phyloP scores from a whole-genome alignment of 805 yeast species.

The Candida silvicultrix region DNA sequence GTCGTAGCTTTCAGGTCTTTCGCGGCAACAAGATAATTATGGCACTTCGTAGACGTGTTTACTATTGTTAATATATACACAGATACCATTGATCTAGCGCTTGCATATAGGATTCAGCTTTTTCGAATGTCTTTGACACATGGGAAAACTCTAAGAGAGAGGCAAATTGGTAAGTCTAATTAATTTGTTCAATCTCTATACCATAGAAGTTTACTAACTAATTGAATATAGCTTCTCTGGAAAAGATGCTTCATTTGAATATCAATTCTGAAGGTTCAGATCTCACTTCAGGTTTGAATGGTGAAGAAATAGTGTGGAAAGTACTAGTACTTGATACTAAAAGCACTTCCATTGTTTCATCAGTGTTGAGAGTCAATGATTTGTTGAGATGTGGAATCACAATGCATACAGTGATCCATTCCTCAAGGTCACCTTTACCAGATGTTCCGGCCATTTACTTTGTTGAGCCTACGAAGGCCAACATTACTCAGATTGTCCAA shows the following conservation, averaged over 20 bases:
- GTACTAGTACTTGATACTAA: slow-evolving; percentile 76
- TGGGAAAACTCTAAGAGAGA: slow-evolving; percentile 29
- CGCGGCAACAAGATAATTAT: background rate
- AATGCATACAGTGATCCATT: slow-evolving; percentile 68
- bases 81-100: background rate
- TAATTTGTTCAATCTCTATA: too few species aligned
- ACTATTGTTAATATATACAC: background rate
- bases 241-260: slow-evolving; percentile 83
- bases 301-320: slow-evolving; percentile 82
- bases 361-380: slow-evolving; percentile 90
- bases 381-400: slow-evolving; percentile 87
- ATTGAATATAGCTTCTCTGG: slow-evolving; percentile 37
- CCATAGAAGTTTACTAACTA: background rate
- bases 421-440: slow-evolving; percentile 75
- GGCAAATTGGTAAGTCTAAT: slow-evolving; percentile 30
- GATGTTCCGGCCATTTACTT: slow-evolving; percentile 95
- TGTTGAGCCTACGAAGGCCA: slow-evolving; percentile 78
- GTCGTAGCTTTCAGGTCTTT: background rate
- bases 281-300: slow-evolving; percentile 46
- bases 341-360: slow-evolving; percentile 81
- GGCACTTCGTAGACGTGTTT: background rate
- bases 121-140: slow-evolving; percentile 18
- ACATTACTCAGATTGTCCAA: slow-evolving; percentile 58
- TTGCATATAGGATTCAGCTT: background rate
- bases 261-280: slow-evolving; percentile 47